Evolutionary conservation across 2,329 filamentous ascomycete species (phyloP).

Genomic region (Periconia sp.): DNA sequence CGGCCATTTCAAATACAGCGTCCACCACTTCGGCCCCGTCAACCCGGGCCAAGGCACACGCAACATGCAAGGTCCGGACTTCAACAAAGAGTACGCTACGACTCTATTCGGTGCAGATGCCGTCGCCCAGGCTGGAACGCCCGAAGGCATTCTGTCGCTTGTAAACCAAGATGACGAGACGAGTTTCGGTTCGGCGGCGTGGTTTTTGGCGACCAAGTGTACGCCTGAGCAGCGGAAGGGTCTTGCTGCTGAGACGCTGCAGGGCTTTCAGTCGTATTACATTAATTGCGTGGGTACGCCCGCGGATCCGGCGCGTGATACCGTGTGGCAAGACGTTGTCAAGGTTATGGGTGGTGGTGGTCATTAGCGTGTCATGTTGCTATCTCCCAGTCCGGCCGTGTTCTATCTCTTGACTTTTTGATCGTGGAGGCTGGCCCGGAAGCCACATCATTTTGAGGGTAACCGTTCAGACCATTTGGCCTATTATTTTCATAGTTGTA

Average conservation of each 20-base stretch:
- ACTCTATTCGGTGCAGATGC: conserved; percentile 46
- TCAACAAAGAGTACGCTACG: conserved; percentile 62
- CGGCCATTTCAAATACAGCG: conserved; percentile 72
- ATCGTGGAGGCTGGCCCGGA: too few species aligned
- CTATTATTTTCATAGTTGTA: too few species aligned
- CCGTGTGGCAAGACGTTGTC: conserved; percentile 58
- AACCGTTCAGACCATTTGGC: too few species aligned
- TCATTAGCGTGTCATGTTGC: too few species aligned
- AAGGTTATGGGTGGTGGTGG: conserved; percentile 16
- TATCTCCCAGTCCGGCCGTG: too few species aligned
- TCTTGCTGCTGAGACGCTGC: conserved; percentile 54
- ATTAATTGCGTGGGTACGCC: conserved; percentile 60
- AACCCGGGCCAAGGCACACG: conserved; percentile 73
- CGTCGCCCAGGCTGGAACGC: conserved; percentile 44
- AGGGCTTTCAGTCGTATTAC: conserved; percentile 62
- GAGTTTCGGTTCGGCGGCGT: conserved; percentile 65
- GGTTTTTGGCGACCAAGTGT: conserved; percentile 67
- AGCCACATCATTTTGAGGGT: too few species aligned
- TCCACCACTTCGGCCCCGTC: conserved; percentile 62
- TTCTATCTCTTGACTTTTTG: too few species aligned
- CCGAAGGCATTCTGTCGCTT: conserved; percentile 57
- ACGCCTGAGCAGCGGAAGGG: conserved; percentile 47
- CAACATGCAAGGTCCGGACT: conserved; percentile 67
- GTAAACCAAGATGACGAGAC: conserved; percentile 54
- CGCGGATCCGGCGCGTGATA: conserved; percentile 52